A percentile compares a stretch with the other conserved stretches of the same genome.
These are phyloP conservation scores for Tetrastigma voinierianum DNA, from an alignment of 164 flowering plant genomes.

Conservation along the genomic window DNA sequence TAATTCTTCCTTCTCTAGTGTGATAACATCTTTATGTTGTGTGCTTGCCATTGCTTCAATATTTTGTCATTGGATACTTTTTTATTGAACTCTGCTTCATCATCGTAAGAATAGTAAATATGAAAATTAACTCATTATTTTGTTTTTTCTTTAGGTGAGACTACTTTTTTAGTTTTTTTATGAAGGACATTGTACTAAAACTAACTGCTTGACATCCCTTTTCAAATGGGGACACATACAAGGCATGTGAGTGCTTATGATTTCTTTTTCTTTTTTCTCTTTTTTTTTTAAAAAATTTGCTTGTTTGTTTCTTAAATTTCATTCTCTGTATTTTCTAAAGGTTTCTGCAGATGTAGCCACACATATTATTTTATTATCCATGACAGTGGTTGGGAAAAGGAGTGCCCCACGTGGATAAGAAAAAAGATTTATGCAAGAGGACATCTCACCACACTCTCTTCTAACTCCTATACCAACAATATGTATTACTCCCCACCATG, in stretches of 20 bases:
- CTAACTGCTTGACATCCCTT: conserved; percentile 53
- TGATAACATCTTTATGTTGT: too few species aligned
- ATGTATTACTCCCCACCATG: too few species aligned
- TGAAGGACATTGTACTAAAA: conserved; percentile 56
- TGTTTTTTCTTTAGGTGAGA: conserved; percentile 39
- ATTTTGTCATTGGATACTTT: neutral
- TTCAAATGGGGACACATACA: conserved; percentile 23
- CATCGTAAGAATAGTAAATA: neutral
- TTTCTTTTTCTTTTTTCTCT: neutral
- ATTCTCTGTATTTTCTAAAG: neutral
- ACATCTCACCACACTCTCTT: too few species aligned
- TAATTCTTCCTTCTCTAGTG: too few species aligned
- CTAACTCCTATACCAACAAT: too few species aligned
- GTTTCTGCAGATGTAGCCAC: neutral
- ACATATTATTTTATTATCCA: too few species aligned
- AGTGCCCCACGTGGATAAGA: too few species aligned
- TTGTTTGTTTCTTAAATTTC: too few species aligned
- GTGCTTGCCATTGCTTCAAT: too few species aligned
- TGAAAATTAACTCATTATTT: neutral
- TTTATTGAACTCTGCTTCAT: neutral
- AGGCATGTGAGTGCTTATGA: conserved; percentile 50
- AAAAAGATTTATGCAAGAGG: too few species aligned
- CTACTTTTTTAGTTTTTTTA: conserved; percentile 42
- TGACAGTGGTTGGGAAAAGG: too few species aligned
- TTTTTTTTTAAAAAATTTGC: too few species aligned